Conservation (phyloP, 495 filamentous ascomycete genomes). For the Xanthoparmelia taractica region DNA sequence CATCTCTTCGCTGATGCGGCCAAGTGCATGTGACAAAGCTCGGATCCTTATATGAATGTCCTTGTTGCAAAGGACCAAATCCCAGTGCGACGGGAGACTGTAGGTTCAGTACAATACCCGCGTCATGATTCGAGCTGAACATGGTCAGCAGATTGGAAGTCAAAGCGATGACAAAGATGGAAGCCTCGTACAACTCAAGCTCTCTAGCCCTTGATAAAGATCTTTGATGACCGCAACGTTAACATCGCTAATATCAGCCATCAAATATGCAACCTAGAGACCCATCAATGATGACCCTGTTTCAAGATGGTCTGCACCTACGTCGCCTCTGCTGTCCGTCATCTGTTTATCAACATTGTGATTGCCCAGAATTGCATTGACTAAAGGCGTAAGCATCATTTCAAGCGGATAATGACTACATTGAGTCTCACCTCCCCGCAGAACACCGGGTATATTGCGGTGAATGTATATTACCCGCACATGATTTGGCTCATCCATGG, state of each 20-base stretch:
- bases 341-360: conserved; percentile 99
- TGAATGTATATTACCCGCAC: conserved; percentile 94
- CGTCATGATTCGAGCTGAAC: conserved; percentile 71
- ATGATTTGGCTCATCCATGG: conserved; percentile 77
- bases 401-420: neutral
- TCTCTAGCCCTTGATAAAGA: conserved; percentile 73
- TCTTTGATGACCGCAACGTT: conserved; percentile 73
- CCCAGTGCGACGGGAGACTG: neutral
- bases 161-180: conserved; percentile 2
- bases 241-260: conserved; percentile 94
- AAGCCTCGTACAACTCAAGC: conserved; percentile 60
- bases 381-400: conserved; percentile 33
- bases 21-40: neutral
- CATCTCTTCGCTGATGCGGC: neutral
- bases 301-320: conserved; percentile 34
- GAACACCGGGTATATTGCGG: conserved; percentile 87
- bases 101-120: conserved; percentile 70
- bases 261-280: conserved; percentile 75
- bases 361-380: conserved; percentile 85
- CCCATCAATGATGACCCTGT: conserved; percentile 4
- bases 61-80: neutral
- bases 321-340: conserved; percentile 87
- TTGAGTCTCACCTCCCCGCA: conserved; percentile 57
- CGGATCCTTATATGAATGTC: neutral
- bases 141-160: conserved; percentile 10